Base-by-base conservation (phyloP, 148 eudicot genomes). In the Spergularia bocconei region DNA sequence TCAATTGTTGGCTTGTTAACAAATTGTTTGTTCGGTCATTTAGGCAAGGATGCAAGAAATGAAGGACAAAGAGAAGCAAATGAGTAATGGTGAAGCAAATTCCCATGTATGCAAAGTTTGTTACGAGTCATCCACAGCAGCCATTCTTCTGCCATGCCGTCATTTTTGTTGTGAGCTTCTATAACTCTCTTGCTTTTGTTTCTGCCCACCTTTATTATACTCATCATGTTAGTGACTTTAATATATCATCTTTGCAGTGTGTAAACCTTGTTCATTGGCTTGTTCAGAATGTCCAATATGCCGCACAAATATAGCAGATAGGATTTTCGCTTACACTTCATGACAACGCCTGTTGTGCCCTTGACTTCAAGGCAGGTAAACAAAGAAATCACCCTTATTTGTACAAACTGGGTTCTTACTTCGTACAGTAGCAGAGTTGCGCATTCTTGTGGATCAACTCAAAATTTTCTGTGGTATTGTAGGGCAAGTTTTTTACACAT, bases 11-110 rank as follows among this genome's bases (percentile, higher is more conserved):
- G 12, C 57, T 50, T 67, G 15, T 47, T 44, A 44, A 13, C 6
- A 8, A 13, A 67, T 47, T 19, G 16, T 14, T 13, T 61, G 25
- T 25, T 58, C 54, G 72, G 72, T 25, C 11, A 19, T 75, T 59
- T 85, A 96, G 99, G 99, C 99, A 75, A 85, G 97, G 63, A 89
- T 96, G 93, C 97, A 92, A 85, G 99, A 96, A 82, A 96, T 92
- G 93, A 96, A 91, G 81, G 99, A 96, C 57, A 91, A 92, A 86
- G 99, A 92, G 79, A 88, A 82, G 78, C 51, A 80, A 76, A 69
- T 63, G 62, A 85, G 65, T 17, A 89, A 88, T 78, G 97, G 88
- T 62, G 99, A 89, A 69, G 78, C 85, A 20, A 91, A 89, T 80
- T 91, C 99, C 69, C 99, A 92, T 84, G 79, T 86, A 72, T 96